phyloP scores from a whole-genome alignment of 2,329 filamentous ascomycete species.

The Cladosporium sp. region DNA sequence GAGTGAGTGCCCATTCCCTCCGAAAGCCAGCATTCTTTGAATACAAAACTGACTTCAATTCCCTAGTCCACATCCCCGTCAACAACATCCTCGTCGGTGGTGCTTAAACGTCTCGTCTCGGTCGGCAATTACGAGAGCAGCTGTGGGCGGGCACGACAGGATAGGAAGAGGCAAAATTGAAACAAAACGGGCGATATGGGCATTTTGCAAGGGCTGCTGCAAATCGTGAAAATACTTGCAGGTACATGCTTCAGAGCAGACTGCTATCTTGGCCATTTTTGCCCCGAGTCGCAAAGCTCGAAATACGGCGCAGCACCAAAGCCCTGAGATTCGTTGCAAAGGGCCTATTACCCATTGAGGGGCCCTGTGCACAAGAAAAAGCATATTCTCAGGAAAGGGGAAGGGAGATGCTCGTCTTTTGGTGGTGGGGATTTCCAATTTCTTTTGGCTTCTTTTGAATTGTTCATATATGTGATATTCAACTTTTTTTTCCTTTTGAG shows the following conservation, averaged over 20 bases:
- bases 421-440: background rate
- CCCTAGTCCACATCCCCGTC: constrained; percentile 65
- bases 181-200: background rate
- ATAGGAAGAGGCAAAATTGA: background rate
- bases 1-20: constrained; percentile 48
- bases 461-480: constrained; percentile 8
- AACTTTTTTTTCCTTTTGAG: background rate
- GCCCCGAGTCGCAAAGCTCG: background rate
- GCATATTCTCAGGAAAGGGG: background rate
- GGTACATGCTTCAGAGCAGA: background rate
- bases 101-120: constrained; percentile 49
- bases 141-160: background rate
- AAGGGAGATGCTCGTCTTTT: background rate
- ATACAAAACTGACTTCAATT: background rate
- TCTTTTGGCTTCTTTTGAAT: constrained; percentile 1
- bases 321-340: background rate
- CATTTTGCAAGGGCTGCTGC: background rate
- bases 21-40: background rate
- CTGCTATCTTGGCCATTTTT: background rate
- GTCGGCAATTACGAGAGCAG: background rate
- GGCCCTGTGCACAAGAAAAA: background rate
- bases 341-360: background rate
- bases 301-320: background rate
- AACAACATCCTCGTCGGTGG: constrained; percentile 70
- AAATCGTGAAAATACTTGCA: background rate